Percentiles rank a stretch among this genome's conserved stretches.
Conservation (phyloP, 345 rosid species). For the Ricinus communis region DNA sequence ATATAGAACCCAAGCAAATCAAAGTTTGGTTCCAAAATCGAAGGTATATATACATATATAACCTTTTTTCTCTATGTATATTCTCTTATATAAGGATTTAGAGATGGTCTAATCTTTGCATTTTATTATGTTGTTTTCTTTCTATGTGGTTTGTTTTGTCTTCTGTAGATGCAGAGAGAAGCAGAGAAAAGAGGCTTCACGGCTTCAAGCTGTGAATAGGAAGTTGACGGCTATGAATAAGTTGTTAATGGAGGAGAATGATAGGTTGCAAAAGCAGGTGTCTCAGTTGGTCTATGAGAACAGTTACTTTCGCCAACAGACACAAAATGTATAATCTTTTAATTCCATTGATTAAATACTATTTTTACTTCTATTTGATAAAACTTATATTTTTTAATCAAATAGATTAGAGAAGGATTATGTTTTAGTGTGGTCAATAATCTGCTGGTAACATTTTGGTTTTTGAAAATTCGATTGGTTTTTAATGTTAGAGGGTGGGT, state of each 20-base stretch:
- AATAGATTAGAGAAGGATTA: background rate
- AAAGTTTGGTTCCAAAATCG: constrained; percentile 99
- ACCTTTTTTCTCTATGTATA: background rate
- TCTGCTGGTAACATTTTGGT: background rate
- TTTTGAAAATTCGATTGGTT: background rate
- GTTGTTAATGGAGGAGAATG: constrained; percentile 98
- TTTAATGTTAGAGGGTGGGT: background rate
- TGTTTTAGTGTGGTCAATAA: background rate
- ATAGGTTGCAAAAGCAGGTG: constrained; percentile 98
- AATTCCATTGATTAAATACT: background rate
- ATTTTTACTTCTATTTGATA: background rate
- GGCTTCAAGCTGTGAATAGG: constrained; percentile 95
- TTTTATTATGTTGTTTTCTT: background rate
- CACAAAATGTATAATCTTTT: constrained; percentile 58
- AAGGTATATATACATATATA: constrained; percentile 42
- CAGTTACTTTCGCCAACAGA: constrained; percentile 93
- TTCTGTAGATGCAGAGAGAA: constrained; percentile 86
- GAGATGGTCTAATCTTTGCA: background rate
- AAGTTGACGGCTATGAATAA: constrained; percentile 97
- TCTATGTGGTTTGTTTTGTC: background rate
- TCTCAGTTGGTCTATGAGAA: constrained; percentile 95
- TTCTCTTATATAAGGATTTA: background rate
- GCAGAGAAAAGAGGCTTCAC: constrained; percentile 96
- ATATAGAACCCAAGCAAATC: constrained; percentile 98
- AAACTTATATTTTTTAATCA: background rate